These are phyloP conservation scores for Clonostachys rhizophaga DNA, from an alignment of 2,329 filamentous ascomycete species.

Conservation along the genomic window DNA sequence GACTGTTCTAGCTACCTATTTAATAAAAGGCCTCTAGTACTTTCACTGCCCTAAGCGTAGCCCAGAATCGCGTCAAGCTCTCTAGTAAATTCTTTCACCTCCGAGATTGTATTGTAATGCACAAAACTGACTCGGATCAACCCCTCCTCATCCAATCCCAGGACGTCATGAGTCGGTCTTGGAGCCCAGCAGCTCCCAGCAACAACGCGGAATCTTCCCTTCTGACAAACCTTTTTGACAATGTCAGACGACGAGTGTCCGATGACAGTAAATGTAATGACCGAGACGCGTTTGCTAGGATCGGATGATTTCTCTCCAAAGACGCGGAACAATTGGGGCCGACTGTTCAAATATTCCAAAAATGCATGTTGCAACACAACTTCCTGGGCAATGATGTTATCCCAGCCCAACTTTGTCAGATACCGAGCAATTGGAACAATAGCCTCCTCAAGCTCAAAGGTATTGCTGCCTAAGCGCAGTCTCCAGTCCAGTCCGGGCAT, in stretches of 20 bases:
- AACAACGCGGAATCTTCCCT: constrained; percentile 55
- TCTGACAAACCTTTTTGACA: constrained; percentile 57
- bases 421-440: constrained; percentile 61
- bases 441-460: constrained; percentile 64
- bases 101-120: constrained; percentile 60
- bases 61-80: too few species aligned
- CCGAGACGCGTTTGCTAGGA: constrained; percentile 35
- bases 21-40: too few species aligned
- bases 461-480: constrained; percentile 62
- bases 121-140: constrained; percentile 67
- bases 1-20: too few species aligned
- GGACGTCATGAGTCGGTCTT: constrained; percentile 52
- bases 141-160: constrained; percentile 51
- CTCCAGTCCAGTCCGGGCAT: constrained; percentile 57
- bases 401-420: constrained; percentile 36
- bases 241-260: constrained; percentile 51
- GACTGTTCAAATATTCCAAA: constrained; percentile 13
- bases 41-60: too few species aligned
- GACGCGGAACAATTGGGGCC: constrained; percentile 43
- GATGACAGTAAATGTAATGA: constrained; percentile 61
- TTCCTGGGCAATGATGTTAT: constrained; percentile 49
- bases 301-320: constrained; percentile 33
- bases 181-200: constrained; percentile 69
- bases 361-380: constrained; percentile 55
- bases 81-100: too few species aligned